Percentiles rank a stretch among this genome's conserved stretches.
Conservation (phyloP, 257 asterid genomes). For the Craterostigma plantagineum region DNA sequence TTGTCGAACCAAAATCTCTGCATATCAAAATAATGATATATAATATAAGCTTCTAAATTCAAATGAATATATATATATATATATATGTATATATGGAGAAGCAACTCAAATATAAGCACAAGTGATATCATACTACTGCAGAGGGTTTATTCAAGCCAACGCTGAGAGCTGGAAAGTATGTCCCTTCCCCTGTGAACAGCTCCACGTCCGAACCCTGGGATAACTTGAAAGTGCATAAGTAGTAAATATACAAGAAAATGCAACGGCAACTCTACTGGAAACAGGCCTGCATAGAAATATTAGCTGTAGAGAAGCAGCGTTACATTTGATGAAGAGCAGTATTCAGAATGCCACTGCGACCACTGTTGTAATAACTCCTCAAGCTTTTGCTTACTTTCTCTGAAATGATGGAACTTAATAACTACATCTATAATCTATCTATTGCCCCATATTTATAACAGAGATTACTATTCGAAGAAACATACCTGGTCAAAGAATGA, state of each 20-base stretch:
- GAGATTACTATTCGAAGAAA: constrained; percentile 6
- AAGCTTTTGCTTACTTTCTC: constrained; percentile 79
- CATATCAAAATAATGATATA: no score
- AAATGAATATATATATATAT: background rate
- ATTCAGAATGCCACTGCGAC: constrained; percentile 79
- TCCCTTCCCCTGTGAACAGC: constrained; percentile 80
- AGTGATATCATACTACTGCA: constrained; percentile 50
- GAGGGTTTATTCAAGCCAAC: constrained; percentile 68
- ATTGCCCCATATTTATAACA: background rate
- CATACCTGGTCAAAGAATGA: constrained; percentile 62
- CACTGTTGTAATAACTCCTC: constrained; percentile 75
- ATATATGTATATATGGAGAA: background rate
- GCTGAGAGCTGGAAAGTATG: constrained; percentile 74
- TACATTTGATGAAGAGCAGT: constrained; percentile 48
- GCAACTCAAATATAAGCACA: background rate
- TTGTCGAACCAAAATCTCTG: constrained; percentile 85
- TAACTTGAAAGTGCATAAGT: no score
- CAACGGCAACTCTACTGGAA: constrained; percentile 1
- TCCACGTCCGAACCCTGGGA: constrained; percentile 45
- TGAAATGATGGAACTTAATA: constrained; percentile 17
- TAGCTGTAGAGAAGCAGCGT: constrained; percentile 10
- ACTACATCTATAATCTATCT: constrained; percentile 9
- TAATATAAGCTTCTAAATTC: background rate
- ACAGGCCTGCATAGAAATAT: background rate
- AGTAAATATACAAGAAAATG: no score